These are phyloP conservation scores for Fonsecaea nubica DNA, from an alignment of 2,329 filamentous ascomycete genomes.

Conservation along the genomic window DNA sequence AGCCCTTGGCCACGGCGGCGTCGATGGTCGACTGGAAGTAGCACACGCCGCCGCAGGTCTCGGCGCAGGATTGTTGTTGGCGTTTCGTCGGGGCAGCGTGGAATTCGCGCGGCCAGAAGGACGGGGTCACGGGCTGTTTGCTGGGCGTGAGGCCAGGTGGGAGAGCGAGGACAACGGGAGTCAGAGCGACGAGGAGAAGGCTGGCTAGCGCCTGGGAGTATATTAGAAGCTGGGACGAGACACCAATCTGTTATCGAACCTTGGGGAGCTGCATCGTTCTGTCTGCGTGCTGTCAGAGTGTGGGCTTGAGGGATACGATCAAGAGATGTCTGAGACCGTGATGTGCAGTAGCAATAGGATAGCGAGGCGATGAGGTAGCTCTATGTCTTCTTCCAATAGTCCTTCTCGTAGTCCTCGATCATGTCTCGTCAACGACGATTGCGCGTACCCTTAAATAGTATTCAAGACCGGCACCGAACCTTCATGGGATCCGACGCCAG, in stretches of 20 bases:
- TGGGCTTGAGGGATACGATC: background rate
- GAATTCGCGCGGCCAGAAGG: slow-evolving; percentile 31
- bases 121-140: background rate
- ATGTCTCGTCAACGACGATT: background rate
- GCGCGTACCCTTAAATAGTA: background rate
- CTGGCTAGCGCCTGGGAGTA: slow-evolving; percentile 9
- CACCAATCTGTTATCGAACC: slow-evolving; percentile 1
- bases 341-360: background rate
- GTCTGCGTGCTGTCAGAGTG: background rate
- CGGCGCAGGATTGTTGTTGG: slow-evolving; percentile 52
- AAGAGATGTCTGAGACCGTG: background rate
- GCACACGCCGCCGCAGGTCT: slow-evolving; percentile 60
- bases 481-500: background rate
- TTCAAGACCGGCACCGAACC: background rate
- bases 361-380: background rate
- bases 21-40: slow-evolving; percentile 60
- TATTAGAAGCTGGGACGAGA: background rate
- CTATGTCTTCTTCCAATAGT: background rate
- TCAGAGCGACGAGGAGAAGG: slow-evolving; percentile 20
- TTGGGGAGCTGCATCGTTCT: slow-evolving; percentile 15
- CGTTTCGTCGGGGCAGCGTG: slow-evolving; percentile 35
- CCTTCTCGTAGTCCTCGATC: background rate
- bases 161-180: slow-evolving; percentile 19
- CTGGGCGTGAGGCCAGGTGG: slow-evolving; percentile 20
- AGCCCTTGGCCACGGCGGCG: slow-evolving; percentile 60